Conservation (phyloP, 768 basidiomycete genomes). For the Leccinum barrowsii region DNA sequence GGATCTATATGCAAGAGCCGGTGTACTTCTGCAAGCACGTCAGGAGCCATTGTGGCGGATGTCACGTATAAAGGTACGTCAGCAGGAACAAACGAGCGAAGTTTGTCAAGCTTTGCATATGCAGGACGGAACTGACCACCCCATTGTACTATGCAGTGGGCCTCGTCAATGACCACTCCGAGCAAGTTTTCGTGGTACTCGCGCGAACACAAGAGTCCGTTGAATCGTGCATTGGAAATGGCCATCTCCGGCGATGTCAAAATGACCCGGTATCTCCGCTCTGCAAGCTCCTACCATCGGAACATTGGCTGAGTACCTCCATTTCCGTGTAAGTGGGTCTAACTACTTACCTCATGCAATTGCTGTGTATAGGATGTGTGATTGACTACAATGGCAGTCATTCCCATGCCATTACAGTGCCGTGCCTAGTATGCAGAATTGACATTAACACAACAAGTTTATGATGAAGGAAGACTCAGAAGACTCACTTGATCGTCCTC, state of each 20-base stretch:
- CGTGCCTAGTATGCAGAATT: too few species aligned
- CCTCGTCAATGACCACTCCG: background rate
- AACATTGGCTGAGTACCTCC: too few species aligned
- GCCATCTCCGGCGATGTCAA: background rate
- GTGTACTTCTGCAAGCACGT: too few species aligned
- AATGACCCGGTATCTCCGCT: background rate
- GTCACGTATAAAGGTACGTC: too few species aligned
- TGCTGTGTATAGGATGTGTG: background rate
- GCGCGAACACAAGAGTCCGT: background rate
- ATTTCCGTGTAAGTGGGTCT: too few species aligned
- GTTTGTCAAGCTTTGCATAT: background rate
- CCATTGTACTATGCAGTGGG: background rate
- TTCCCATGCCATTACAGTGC: too few species aligned
- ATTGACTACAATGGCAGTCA: background rate
- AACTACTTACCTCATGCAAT: background rate
- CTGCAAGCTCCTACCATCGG: background rate
- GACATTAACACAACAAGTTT: too few species aligned
- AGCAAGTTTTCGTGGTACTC: background rate
- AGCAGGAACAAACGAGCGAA: background rate
- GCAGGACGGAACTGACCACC: background rate
- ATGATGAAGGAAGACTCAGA: too few species aligned
- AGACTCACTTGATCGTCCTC: background rate
- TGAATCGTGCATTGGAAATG: background rate
- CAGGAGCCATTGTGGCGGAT: too few species aligned
- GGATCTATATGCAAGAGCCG: too few species aligned